Evolutionary conservation across 78 protist genomes (phyloP), one percentile per base, ranked within the genome.

Genomic region (Dictyostelium capitatum): DNA sequence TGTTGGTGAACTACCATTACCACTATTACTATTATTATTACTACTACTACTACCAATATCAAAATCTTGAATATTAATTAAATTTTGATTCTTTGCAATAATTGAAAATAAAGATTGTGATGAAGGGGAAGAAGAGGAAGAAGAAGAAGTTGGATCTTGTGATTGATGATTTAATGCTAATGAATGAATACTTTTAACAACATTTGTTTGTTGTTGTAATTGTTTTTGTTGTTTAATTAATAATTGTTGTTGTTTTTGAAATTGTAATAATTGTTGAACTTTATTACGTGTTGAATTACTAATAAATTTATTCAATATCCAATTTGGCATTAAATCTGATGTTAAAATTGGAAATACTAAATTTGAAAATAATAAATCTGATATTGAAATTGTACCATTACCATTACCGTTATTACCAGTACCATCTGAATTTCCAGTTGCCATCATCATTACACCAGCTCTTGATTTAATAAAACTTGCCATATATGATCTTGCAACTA

Each of bases 121-220:
- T 0, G 75, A 47, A 32, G 30, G 14, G 14, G 37, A 67, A 15
- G 70, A 62, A 23, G 70, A 62, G 43, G 75, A 67, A 6, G 75
- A 67, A 15, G 75, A 67, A 6, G 75, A 67, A 15, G 70, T 25
- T 25, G 70, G 28, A 62, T 62, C 70, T 62, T 62, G 70, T 62
- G 43, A 62, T n/a, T 62, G 70, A 23, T 62, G 23, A 25, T 67
- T 43, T 14, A 32, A 20, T 25, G 37, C 37, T 32, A 67, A 25
- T 14, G 75, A 67, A 28, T 67, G 75, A 30, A 67, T 67, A 67
- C 75, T 67, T 67, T 67, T 67, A 32, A 67, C 75, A 15, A 67
- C 75, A 67, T 67, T 67, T 25, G 75, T 67, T 67, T 67, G 75
- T 67, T 25, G 50, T 67, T 25, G 47, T 17, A 67, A 32, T 67